Evolutionary conservation across 495 filamentous ascomycete genomes (phyloP).

Genomic region (Sporormia fimetaria): DNA sequence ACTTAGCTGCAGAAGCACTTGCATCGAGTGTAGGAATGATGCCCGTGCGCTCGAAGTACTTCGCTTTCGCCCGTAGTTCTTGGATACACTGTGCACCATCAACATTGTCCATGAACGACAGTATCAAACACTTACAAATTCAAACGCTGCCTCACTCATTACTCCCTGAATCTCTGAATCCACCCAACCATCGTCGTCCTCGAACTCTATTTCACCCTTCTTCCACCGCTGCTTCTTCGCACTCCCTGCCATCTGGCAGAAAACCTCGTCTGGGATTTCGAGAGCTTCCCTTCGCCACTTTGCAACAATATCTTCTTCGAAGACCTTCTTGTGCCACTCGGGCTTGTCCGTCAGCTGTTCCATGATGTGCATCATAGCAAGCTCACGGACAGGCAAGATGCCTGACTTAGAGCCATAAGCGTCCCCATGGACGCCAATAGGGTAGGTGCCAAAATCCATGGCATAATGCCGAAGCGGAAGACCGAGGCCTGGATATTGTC

Average conservation of each 20-base stretch:
- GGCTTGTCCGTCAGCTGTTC: slow-evolving; percentile 39
- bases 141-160: slow-evolving; percentile 7
- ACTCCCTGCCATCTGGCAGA: slow-evolving; percentile 5
- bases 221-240: slow-evolving; percentile 11
- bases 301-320: no score
- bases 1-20: slow-evolving; percentile 9
- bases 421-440: slow-evolving; percentile 8
- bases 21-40: slow-evolving; percentile 17
- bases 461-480: slow-evolving; percentile 10
- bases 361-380: slow-evolving; percentile 28
- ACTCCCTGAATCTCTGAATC: slow-evolving; percentile 1
- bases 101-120: background rate
- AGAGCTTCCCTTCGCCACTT: no score
- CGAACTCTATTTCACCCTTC: slow-evolving; percentile 1
- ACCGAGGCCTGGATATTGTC: slow-evolving; percentile 7
- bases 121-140: slow-evolving; percentile 8
- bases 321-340: slow-evolving; percentile 45
- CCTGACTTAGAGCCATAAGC: slow-evolving; percentile 1
- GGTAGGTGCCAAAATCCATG: background rate
- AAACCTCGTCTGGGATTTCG: slow-evolving; percentile 7
- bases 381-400: slow-evolving; percentile 7
- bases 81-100: slow-evolving; percentile 5
- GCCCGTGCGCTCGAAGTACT: slow-evolving; percentile 5
- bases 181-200: background rate
- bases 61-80: slow-evolving; percentile 14